These are phyloP conservation scores for Xylaria sp. DNA, from an alignment of 2,329 filamentous ascomycete species.

Conservation along the genomic window DNA sequence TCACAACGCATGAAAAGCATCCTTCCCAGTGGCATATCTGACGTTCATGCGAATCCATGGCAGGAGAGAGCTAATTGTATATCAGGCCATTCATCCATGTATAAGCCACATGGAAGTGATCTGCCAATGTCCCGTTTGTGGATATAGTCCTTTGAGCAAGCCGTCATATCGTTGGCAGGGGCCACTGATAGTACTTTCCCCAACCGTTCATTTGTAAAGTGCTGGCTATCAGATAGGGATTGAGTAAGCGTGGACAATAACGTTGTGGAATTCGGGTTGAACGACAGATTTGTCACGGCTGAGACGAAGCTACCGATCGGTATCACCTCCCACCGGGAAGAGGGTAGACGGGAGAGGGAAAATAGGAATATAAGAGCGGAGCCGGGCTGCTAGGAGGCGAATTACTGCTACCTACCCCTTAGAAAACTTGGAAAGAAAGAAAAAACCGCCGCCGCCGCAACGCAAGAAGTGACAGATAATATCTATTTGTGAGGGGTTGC, in stretches of 20 bases:
- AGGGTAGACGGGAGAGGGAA: neutral
- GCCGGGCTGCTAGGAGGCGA: constrained; percentile 7
- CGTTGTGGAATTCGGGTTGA: constrained; percentile 1
- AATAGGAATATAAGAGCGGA: constrained; percentile 10
- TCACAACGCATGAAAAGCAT: constrained; percentile 36
- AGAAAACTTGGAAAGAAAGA: constrained; percentile 1
- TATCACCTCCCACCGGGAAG: neutral
- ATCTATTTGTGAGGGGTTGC: constrained; percentile 7
- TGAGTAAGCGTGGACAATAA: constrained; percentile 29
- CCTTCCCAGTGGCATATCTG: constrained; percentile 39
- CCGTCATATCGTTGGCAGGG: constrained; percentile 43
- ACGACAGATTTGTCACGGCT: constrained; percentile 13
- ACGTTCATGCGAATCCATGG: constrained; percentile 38
- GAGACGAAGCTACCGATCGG: constrained; percentile 5
- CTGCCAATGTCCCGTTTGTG: constrained; percentile 34
- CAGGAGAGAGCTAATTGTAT: constrained; percentile 21
- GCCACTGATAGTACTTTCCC: constrained; percentile 14
- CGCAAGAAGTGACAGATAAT: constrained; percentile 17
- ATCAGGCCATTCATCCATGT: constrained; percentile 34
- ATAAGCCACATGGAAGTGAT: constrained; percentile 37
- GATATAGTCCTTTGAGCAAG: constrained; percentile 37
- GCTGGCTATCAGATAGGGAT: constrained; percentile 18
- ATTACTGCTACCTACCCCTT: constrained; percentile 33
- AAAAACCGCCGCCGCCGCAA: neutral
- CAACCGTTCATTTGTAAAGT: constrained; percentile 22